Evolutionary conservation across 192 early-diverging fungal species (phyloP), one percentile per base, ranked within the genome.

Genomic region (Mortierella antarctica): DNA sequence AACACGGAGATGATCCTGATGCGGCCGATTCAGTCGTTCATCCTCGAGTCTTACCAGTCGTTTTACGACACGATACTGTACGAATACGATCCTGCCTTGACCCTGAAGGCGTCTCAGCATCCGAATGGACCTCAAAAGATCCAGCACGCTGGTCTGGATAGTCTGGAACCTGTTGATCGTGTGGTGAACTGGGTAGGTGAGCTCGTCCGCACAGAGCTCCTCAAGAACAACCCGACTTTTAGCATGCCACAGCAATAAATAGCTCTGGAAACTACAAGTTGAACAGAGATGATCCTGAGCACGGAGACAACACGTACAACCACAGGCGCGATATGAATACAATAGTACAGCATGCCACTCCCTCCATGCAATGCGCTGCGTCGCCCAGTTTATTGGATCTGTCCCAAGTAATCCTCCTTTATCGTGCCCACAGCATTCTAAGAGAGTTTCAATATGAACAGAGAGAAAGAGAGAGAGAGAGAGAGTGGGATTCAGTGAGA

Each of bases 351-450:
- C 31, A 31, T 31, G 31, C 31, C 31, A 31, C 31, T n/a, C n/a
- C 31, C 31, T 31, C 31, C 31, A 3, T 31, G 31, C 31, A 31
- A 31, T 31, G 31, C 31, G 31, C 31, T 31, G 31, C 31, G 1
- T 31, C 31, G 31, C 18, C 49, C 62, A 48, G 62, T 86, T 87
- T 73, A 79, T 62, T 79, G 76, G 20, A 92, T 93, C 12, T 92
- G 89, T 59, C 96, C 95, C 57, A 98, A 82, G 65, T 94, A 99
- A 90, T 99, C 96, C 75, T 99, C 96, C 83, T 97, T 98, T 83
- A 99, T 97, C 7, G 96, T 97, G 21, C 96, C 96, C 65, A 96
- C 96, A 23, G 95, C 95, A 86, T 93, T 94, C 95, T 96, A 79
- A 58, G 45, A 47, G 47, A 31, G 6, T 17, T 54, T 39, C 5